These are phyloP conservation scores for Microthyrium microscopicum DNA, from an alignment of 2,329 filamentous ascomycete species.

Conservation along the genomic window DNA sequence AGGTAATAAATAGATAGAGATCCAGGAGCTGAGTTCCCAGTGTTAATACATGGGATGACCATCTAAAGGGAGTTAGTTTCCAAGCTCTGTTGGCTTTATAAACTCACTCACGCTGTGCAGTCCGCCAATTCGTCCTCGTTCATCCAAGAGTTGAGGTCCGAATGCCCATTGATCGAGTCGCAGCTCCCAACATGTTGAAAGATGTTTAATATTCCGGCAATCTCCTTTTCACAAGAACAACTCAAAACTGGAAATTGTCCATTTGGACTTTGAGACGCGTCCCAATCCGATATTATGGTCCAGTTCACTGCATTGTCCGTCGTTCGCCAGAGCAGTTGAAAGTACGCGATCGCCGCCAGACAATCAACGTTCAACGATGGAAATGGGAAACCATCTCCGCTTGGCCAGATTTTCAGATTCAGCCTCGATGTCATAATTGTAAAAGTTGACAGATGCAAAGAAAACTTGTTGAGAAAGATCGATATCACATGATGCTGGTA, in stretches of 20 bases:
- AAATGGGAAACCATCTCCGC: slow-evolving; percentile 75
- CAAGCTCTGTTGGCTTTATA: slow-evolving; percentile 33
- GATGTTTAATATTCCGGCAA: too few relatives aligned
- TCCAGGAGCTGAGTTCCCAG: slow-evolving; percentile 44
- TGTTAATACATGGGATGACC: slow-evolving; percentile 3
- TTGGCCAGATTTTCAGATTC: slow-evolving; percentile 78
- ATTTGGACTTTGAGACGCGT: slow-evolving; percentile 48
- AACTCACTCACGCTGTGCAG: slow-evolving; percentile 28
- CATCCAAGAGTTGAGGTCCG: too few relatives aligned
- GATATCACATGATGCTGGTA: too few relatives aligned
- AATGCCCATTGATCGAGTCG: too few relatives aligned
- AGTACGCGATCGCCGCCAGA: slow-evolving; percentile 64
- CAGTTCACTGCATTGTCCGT: slow-evolving; percentile 23
- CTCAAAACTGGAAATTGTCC: too few relatives aligned
- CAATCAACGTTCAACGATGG: slow-evolving; percentile 86
- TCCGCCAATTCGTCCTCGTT: slow-evolving; percentile 32
- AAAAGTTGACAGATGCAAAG: neutral
- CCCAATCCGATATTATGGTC: slow-evolving; percentile 27
- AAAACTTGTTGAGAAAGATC: too few relatives aligned
- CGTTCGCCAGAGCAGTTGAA: slow-evolving; percentile 33
- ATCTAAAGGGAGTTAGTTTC: too few relatives aligned
- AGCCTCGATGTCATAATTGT: slow-evolving; percentile 27
- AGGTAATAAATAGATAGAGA: slow-evolving; percentile 78
- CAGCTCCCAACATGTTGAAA: too few relatives aligned
- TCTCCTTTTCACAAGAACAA: too few relatives aligned